Percentiles rank a stretch among this genome's conserved stretches.
Conservation (phyloP, 139 green algal species). For the Chlorella sp. region DNA sequence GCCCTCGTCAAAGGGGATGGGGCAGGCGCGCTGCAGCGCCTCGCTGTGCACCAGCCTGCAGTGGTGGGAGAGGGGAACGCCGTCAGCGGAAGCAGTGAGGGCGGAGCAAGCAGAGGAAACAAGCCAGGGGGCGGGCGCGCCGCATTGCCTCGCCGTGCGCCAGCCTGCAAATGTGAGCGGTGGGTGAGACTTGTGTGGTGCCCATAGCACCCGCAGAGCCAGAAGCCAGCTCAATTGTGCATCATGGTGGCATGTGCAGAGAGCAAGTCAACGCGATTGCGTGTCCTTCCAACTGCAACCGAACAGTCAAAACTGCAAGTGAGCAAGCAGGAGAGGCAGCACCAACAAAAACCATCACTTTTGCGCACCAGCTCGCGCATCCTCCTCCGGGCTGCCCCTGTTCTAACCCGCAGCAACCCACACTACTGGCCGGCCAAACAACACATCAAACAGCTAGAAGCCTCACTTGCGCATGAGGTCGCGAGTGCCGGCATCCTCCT, state of each 20-base stretch:
- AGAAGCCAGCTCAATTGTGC: too few relatives aligned
- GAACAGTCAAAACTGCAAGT: background rate
- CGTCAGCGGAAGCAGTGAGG: background rate
- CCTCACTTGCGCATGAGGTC: conserved; percentile 57
- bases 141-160: background rate
- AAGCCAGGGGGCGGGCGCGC: background rate
- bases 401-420: too few relatives aligned
- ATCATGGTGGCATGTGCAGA: background rate
- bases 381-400: too few relatives aligned
- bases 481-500: conserved; percentile 70
- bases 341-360: background rate
- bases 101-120: too few relatives aligned
- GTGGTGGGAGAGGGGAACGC: background rate
- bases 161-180: background rate
- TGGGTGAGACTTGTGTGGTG: too few relatives aligned
- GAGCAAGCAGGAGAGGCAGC: background rate
- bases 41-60: conserved; percentile 62
- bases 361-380: background rate
- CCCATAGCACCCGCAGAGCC: too few relatives aligned
- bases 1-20: conserved; percentile 93
- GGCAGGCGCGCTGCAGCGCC: conserved; percentile 74
- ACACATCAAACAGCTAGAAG: too few relatives aligned
- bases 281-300: background rate
- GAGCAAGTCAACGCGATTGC: too few relatives aligned
- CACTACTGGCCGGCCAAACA: too few relatives aligned